Evolutionary conservation across 148 eudicot species (phyloP), one percentile per base, ranked within the genome.

Genomic region (Talinum fruticosum): DNA sequence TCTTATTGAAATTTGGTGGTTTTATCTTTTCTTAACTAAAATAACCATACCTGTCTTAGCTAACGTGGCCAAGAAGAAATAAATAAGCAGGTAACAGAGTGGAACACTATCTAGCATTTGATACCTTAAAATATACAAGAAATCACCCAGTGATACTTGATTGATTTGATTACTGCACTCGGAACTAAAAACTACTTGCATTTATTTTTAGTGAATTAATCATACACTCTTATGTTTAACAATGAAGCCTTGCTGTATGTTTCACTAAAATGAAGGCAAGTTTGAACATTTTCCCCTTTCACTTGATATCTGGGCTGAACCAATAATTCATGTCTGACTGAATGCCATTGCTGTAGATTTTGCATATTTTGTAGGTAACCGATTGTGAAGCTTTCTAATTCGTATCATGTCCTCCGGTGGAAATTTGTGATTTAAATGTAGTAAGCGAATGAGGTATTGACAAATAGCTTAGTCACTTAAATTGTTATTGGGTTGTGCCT

Each of bases 401-500:
- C 37, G 26, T n/a, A 41, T 54, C 35, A 28, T 59, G 3, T 38
- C 33, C 62, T 37, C 44, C 28, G 45, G 53, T 54, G 45, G 36
- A 75, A 38, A 73, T 41, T 19, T 78, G 44, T 19, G 24, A 28
- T 41, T 41, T 71, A 23, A 7, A 61, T 44, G 16, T 21, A 41
- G 21, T 28, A 29, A 29, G 61, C 47, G 61, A 68, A 35, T 66
- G 30, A 57, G 32, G 7, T 70, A 10, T 21, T 18, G 66, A 35
- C 45, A 24, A 24, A 66, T 66, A 21, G 41, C 16, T 30, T 77
- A 61, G 70, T 68, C n/a, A 32, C 23, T 16, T 53, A 21, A 59
- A 29, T 59, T 62, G 62, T 65, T 71, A 12, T 68, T 44, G 71
- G 6, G 36, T 82, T 76, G 68, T 65, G 62, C 76, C 51, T 86